Evolutionary conservation across 192 early-diverging fungal species (phyloP).

Genomic region (Umbelopsis vinacea): DNA sequence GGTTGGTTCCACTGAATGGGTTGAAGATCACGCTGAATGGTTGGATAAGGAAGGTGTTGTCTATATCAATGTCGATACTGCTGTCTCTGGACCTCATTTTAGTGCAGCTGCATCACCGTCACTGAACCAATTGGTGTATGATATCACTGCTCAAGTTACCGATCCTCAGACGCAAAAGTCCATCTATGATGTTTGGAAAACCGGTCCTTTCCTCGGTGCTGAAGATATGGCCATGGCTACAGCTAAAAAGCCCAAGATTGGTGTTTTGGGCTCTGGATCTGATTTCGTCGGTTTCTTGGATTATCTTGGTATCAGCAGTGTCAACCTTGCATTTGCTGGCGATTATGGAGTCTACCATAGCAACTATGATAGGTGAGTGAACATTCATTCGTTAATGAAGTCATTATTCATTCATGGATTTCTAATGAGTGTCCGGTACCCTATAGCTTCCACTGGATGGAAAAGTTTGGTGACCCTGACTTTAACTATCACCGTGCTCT

Average conservation of each 20-base stretch:
- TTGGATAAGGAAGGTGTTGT: constrained; percentile 58
- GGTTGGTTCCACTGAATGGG: constrained; percentile 75
- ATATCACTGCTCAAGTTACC: constrained; percentile 51
- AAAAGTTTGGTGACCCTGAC: constrained; percentile 55
- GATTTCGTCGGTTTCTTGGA: constrained; percentile 66
- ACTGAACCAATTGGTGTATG: constrained; percentile 53
- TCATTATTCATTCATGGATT: not conserved
- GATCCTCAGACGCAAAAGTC: constrained; percentile 52
- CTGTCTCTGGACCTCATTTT: constrained; percentile 58
- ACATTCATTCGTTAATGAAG: not conserved
- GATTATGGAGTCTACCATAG: constrained; percentile 63
- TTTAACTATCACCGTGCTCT: constrained; percentile 57
- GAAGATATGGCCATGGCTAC: not conserved
- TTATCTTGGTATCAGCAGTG: constrained; percentile 62
- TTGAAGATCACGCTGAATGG: constrained; percentile 67
- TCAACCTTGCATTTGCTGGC: constrained; percentile 58
- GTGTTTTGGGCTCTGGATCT: constrained; percentile 54
- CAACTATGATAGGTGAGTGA: constrained; percentile 59
- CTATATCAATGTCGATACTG: constrained; percentile 66
- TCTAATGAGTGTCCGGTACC: not conserved
- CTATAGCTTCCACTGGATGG: constrained; percentile 56
- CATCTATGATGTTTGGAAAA: constrained; percentile 57
- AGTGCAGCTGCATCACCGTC: constrained; percentile 55
- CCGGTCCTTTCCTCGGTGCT: not conserved
- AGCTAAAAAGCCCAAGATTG: constrained; percentile 22